Evolutionary conservation across 2,329 filamentous ascomycete genomes (phyloP).

Genomic region (Colletotrichum viniferum): DNA sequence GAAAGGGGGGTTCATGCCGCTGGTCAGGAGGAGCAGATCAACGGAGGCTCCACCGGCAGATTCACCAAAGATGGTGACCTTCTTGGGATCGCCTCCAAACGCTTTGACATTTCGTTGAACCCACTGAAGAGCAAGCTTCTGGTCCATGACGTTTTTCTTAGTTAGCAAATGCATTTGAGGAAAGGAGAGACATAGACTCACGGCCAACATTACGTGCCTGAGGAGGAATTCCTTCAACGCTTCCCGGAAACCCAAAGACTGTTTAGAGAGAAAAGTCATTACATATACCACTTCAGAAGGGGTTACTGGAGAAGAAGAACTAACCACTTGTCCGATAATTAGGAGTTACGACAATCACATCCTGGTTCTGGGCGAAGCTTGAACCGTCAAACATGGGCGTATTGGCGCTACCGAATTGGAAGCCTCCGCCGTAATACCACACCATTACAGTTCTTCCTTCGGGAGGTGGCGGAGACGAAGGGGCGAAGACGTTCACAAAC

Average conservation of each 20-base stretch:
- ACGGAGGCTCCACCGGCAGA: neutral
- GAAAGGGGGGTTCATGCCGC: neutral
- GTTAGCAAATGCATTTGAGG: neutral
- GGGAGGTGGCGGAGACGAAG: neutral
- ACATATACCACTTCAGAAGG: neutral
- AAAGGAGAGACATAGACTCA: neutral
- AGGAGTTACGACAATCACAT: neutral
- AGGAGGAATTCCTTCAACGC: neutral
- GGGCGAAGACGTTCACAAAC: neutral
- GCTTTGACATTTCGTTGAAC: constrained; percentile 34
- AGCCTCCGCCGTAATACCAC: neutral
- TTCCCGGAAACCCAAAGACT: neutral
- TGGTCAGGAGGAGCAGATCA: neutral
- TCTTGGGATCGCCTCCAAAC: constrained; percentile 33
- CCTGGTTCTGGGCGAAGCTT: neutral
- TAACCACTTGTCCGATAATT: neutral
- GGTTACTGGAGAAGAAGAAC: neutral
- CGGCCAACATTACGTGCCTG: neutral
- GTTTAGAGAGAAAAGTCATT: neutral
- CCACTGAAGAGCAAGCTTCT: constrained; percentile 39
- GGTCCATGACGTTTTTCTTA: constrained; percentile 20
- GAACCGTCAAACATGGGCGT: neutral
- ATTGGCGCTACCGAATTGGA: neutral
- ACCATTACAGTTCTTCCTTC: neutral
- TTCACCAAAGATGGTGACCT: constrained; percentile 21